Base-by-base conservation (phyloP, 2,329 filamentous ascomycete genomes). In the Fusarium multiceps region DNA sequence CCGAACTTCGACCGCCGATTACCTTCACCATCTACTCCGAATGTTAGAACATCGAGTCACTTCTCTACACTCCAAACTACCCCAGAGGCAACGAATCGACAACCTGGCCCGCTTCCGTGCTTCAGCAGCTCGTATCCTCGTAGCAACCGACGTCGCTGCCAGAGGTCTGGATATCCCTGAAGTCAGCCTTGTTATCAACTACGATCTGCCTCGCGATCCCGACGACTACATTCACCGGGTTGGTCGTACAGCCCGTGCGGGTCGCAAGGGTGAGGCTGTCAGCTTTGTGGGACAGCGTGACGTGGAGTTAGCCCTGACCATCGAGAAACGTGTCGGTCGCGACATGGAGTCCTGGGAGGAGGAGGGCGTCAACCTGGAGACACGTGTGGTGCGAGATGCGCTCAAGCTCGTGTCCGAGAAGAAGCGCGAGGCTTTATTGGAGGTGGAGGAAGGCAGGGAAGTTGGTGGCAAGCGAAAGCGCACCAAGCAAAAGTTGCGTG, bases 171-270 rank as follows among this genome's bases (percentile, higher is more conserved):
- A 99, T 82, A 98, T 99, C 66, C 95, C 95, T 2, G 92, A 94
- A 72, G 95, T 98, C 9, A 91, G 88, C 57, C 82, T 98, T 18
- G 96, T 99, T 4, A 84, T 99, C 77, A 98, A 99, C 81, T 99
- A 94, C 80, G 96, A 99, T 78, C 89, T 99, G 1, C 96, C 96
- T 0, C 90, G 95, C n/a, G 93, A 98, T 77, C 93, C 95, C 5
- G 94, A 98, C 78, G 95, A 98, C 80, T 99, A 99, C 79, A 96
- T 99, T 71, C 96, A 99, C 82, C 90, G 96, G 14, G 95, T 98
- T 53, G 96, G 96, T 79, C 91, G 96, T 81, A 99, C 96, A 14
- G 96, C 96, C 6, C 90, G 96, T 87, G 96, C 96, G 0, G 96
- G 96, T 0, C 88, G 94, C 46, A 86, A 85, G 55, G 96, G 96